phyloP scores from a whole-genome alignment of 2,329 filamentous ascomycete species.

The Neonectria neomacrospora region DNA sequence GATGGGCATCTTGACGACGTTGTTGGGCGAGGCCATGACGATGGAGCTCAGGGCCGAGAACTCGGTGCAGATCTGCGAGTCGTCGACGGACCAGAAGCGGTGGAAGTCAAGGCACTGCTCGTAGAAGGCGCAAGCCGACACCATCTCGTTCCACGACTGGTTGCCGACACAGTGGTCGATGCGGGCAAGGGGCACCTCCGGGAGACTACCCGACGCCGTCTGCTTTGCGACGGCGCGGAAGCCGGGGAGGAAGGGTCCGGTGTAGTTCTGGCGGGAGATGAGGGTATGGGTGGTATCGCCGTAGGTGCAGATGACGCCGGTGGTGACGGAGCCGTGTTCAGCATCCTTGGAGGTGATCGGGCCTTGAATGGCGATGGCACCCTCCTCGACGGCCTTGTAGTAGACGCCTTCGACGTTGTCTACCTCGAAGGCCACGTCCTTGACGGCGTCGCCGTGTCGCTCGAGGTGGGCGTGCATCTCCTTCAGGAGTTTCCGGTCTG shows the following conservation, averaged over 20 bases:
- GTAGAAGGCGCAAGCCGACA: conserved; percentile 75
- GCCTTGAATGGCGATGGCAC: conserved; percentile 69
- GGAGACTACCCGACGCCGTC: conserved; percentile 60
- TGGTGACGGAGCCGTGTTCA: conserved; percentile 72
- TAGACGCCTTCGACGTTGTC: conserved; percentile 88
- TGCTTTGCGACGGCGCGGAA: conserved; percentile 68
- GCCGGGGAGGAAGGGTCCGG: conserved; percentile 83
- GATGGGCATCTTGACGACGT: conserved; percentile 96
- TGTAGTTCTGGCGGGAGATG: conserved; percentile 77
- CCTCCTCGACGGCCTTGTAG: conserved; percentile 73
- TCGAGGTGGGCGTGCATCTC: conserved; percentile 88
- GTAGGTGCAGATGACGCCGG: conserved; percentile 89
- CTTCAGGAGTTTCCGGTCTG: conserved; percentile 72
- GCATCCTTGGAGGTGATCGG: conserved; percentile 68
- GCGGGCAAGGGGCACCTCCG: conserved; percentile 73
- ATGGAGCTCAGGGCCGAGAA: conserved; percentile 89
- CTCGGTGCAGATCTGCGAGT: conserved; percentile 91
- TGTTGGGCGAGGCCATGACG: conserved; percentile 89
- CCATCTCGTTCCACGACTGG: conserved; percentile 94
- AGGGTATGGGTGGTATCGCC: conserved; percentile 96
- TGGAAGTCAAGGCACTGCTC: conserved; percentile 92
- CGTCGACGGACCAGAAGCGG: conserved; percentile 97
- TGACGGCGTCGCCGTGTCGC: conserved; percentile 91
- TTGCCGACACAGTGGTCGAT: conserved; percentile 99
- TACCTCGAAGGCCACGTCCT: conserved; percentile 95